Conservation (phyloP, 345 rosid genomes). For the Eutrema japonicum region DNA sequence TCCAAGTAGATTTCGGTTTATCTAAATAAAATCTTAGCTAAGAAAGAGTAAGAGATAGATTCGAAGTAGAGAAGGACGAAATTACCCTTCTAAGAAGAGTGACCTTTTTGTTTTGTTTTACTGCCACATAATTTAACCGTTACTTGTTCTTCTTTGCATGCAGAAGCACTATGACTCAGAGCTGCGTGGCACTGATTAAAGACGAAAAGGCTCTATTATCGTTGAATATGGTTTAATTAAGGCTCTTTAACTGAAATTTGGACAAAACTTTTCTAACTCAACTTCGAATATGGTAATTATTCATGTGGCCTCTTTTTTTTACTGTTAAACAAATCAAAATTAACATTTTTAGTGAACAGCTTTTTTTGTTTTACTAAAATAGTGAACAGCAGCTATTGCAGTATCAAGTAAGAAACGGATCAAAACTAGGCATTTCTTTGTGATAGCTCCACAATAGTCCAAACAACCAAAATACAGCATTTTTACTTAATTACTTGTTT, state of each 20-base stretch:
- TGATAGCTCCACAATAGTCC: neutral
- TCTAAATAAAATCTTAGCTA: neutral
- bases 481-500: neutral
- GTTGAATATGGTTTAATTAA: neutral
- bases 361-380: no score
- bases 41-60: neutral
- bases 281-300: neutral
- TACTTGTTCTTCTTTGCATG: constrained; percentile 4
- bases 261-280: neutral
- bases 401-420: neutral
- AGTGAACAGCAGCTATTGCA: neutral
- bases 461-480: neutral
- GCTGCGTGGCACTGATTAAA: constrained; percentile 10
- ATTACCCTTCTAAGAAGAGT: neutral
- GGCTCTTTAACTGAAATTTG: constrained; percentile 6
- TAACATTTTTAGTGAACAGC: neutral
- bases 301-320: neutral
- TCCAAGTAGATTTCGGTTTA: neutral
- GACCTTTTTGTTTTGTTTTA: neutral
- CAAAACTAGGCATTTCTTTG: neutral
- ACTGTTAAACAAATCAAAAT: neutral
- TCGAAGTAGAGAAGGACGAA: neutral
- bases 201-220: neutral
- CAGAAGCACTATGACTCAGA: constrained; percentile 13
- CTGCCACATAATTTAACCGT: constrained; percentile 18